Base-by-base conservation (phyloP, 768 basidiomycete genomes). In the Xerocomus potaroensis region DNA sequence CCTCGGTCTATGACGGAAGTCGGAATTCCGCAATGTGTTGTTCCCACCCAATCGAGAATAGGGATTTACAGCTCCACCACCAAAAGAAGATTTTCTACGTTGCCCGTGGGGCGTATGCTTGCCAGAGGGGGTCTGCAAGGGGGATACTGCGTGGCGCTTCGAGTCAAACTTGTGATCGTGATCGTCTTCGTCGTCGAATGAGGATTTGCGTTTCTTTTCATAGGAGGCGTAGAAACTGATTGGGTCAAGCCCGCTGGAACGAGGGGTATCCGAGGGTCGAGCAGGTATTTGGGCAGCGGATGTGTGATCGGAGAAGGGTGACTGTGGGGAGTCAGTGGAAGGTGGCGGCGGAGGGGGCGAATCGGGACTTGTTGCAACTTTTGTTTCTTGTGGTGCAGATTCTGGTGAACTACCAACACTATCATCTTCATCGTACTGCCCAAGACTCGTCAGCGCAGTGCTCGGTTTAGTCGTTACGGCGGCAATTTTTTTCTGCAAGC, bases 401-500 rank as follows among this genome's bases (percentile, higher is more conserved):
- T 51, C 63, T 8, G 53, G 49, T 18, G 52, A 54, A 41, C 40
- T 41, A 30, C 65, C 68, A 9, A 65, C 62, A 39, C 66, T 61
- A 14, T 69, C 69, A 24, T 74, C 73, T n/a, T 74, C 71, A 16
- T 56, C 58, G 47, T 76, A 77, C 52, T 68, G 67, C 1, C 65
- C 51, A 22, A 76, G 69, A 41, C 69, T 68, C 45, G 55, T 48
- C 11, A 74, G 61, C 30, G 72, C 72, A 16, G 62, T 62, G 43
- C 59, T 65, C 23, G 68, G 59, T 47, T 45, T 50, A 27, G 54
- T 45, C 27, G 60, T 52, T 18, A 65, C 58, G 19, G 73, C 72
- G 14, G 70, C 69, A 30, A 82, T 83, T 62, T 77, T 83, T 60
- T 67, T 75, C 63, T 77, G 76, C 42, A 83, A 56, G 18, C 62